A percentile compares a stretch with the other conserved stretches of the same genome.
phyloP scores from a whole-genome alignment of 331 rosid species.

The Erythrophleum ivorense region DNA sequence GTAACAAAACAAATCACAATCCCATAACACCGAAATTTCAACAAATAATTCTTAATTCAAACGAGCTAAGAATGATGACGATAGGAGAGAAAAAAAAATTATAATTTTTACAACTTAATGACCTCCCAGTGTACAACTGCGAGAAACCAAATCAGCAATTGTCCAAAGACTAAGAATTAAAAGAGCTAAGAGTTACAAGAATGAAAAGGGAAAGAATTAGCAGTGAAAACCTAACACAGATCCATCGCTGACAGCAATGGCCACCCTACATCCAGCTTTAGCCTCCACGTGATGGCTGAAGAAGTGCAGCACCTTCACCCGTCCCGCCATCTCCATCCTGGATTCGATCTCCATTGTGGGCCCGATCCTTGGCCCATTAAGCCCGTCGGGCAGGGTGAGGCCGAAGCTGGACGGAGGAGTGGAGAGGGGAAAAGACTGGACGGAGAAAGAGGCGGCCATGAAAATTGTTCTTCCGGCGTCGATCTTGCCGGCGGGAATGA shows the following conservation, averaged over 20 bases:
- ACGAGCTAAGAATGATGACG: not conserved
- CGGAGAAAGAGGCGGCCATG: constrained; percentile 85
- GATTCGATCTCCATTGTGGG: constrained; percentile 70
- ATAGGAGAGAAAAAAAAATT: not conserved
- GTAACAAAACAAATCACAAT: not conserved
- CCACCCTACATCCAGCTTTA: constrained; percentile 62
- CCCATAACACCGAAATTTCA: not conserved
- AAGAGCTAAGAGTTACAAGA: constrained; percentile 12
- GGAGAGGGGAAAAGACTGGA: constrained; percentile 60
- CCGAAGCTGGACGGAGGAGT: constrained; percentile 47
- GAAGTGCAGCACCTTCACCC: constrained; percentile 77
- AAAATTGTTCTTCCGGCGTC: constrained; percentile 66
- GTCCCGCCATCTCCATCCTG: constrained; percentile 66
- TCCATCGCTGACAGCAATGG: constrained; percentile 69
- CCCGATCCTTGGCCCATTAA: constrained; percentile 47
- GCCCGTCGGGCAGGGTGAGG: constrained; percentile 32
- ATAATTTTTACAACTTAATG: constrained; percentile 35
- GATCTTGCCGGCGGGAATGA: constrained; percentile 87
- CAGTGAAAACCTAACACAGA: constrained; percentile 86
- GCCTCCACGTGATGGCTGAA: constrained; percentile 80
- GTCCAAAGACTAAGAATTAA: not conserved
- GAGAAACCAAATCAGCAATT: constrained; percentile 2
- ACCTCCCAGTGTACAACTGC: not conserved
- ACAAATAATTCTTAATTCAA: not conserved
- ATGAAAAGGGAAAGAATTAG: constrained; percentile 35